Evolutionary conservation across 495 filamentous ascomycete species (phyloP).

Genomic region (Bombardia bombarda): DNA sequence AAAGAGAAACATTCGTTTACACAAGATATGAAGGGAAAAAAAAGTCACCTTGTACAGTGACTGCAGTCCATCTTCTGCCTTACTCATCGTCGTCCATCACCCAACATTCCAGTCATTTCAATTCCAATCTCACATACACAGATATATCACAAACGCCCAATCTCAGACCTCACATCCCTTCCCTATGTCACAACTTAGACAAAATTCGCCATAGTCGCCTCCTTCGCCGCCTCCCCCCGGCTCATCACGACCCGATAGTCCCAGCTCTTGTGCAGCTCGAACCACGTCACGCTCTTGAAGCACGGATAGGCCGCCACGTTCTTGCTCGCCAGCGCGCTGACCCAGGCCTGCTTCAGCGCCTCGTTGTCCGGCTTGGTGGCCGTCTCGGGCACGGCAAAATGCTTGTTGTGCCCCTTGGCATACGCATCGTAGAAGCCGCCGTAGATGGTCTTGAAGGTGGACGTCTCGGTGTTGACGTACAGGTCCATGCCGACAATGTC

Average conservation of each 20-base stretch:
- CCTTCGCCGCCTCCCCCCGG: neutral
- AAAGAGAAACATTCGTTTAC: no score
- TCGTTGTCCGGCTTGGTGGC: slow-evolving; percentile 2
- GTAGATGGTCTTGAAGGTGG: slow-evolving; percentile 4
- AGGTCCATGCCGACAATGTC: slow-evolving; percentile 10
- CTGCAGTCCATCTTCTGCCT: no score
- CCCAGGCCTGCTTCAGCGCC: slow-evolving; percentile 1
- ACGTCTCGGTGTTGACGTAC: slow-evolving; percentile 1
- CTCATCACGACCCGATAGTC: slow-evolving; percentile 8
- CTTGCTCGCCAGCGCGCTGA: slow-evolving; percentile 4
- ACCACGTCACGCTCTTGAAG: slow-evolving; percentile 8
- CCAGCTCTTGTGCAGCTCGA: slow-evolving; percentile 7
- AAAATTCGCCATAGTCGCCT: slow-evolving; percentile 1
- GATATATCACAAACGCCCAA: no score
- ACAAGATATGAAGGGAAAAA: no score
- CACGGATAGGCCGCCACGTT: slow-evolving; percentile 5
- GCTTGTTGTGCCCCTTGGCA: slow-evolving; percentile 1
- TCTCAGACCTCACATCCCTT: no score
- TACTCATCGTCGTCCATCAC: no score
- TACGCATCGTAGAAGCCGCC: slow-evolving; percentile 7
- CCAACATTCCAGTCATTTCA: no score
- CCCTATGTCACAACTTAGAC: no score
- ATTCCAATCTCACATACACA: no score
- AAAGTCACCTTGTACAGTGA: no score
- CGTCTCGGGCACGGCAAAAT: slow-evolving; percentile 7